Percentiles rank a stretch among this genome's conserved stretches.
Evolutionary conservation across 2,329 filamentous ascomycete genomes (phyloP).

Genomic region (Neofusicoccum cordaticola): DNA sequence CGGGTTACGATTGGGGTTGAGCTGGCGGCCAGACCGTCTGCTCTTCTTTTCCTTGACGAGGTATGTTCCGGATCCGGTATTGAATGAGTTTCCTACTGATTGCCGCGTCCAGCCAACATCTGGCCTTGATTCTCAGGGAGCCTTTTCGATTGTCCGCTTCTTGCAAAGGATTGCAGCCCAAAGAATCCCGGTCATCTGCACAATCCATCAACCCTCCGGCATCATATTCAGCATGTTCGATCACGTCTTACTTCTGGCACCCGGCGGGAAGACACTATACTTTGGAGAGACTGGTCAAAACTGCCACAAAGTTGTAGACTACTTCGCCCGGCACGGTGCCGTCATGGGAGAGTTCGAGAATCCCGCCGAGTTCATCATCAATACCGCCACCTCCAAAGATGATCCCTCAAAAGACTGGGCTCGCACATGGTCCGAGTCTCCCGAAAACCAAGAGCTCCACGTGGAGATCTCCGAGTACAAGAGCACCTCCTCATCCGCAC

Average conservation of each 20-base stretch:
- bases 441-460: slow-evolving; percentile 41
- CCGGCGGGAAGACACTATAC: slow-evolving; percentile 64
- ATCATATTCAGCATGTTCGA: slow-evolving; percentile 58
- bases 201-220: too few species aligned
- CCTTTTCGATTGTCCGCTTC: slow-evolving; percentile 64
- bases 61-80: slow-evolving; percentile 22
- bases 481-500: slow-evolving; percentile 30
- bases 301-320: slow-evolving; percentile 42
- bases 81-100: slow-evolving; percentile 51
- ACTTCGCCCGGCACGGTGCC: slow-evolving; percentile 54
- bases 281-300: slow-evolving; percentile 57
- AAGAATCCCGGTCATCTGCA: slow-evolving; percentile 27
- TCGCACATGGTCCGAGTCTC: slow-evolving; percentile 43
- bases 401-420: slow-evolving; percentile 49
- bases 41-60: slow-evolving; percentile 70
- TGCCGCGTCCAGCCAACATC: slow-evolving; percentile 71
- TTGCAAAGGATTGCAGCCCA: slow-evolving; percentile 62
- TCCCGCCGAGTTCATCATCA: slow-evolving; percentile 54
- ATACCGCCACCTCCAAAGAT: slow-evolving; percentile 49
- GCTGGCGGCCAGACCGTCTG: slow-evolving; percentile 61
- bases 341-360: slow-evolving; percentile 51
- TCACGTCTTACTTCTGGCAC: slow-evolving; percentile 60
- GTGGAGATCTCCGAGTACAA: slow-evolving; percentile 48
- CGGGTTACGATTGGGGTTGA: slow-evolving; percentile 72
- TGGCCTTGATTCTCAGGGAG: slow-evolving; percentile 63